Evolutionary conservation across 192 early-diverging fungal genomes (phyloP), one percentile per base, ranked within the genome.

Genomic region (Gonapodya sp.): DNA sequence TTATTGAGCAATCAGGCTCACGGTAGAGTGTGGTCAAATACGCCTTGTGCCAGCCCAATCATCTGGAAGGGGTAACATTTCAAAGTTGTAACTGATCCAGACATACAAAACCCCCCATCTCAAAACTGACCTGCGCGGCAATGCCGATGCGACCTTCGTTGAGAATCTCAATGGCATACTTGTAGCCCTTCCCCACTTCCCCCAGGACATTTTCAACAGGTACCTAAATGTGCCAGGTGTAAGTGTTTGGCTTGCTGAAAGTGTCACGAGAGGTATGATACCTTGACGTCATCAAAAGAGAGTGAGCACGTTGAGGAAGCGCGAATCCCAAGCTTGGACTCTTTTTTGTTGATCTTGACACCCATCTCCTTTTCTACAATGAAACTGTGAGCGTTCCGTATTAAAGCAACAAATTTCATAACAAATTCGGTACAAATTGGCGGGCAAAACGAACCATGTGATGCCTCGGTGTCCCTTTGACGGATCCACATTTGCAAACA

Each of bases 141-240:
- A 98, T 98, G 81, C 97, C 97, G 78, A 99, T 95, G 82, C 97
- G 93, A 35, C 97, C 97, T 86, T 99, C 97, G 87, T 99, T 99
- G 79, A 99, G 90, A 80, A 96, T 97, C 85, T 97, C 95, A 80
- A 99, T 99, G 74, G 97, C 96, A 80, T 95, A 95, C 87, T 96
- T 98, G 93, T 99, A 99, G 36, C 97, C 97, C 88, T 96, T 93
- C 81, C 96, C 96, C 73, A 97, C 88, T 83, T 97, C 94, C 73
- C 97, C 97, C 14, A 99, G 85, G 33, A 99, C 89, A 85, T 96
- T 96, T 37, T 85, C 85, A 32, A 88, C 94, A 35, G 97, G 97
- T 35, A 99, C 93, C 72, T 86, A 31, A 18, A 80, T 8, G 2
- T 16, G 34, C 2, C 8, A 16, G 75, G 18, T 16, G 34, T 16